phyloP scores from a whole-genome alignment of 2,329 filamentous ascomycete genomes.

The Tolypocladium tundrense region DNA sequence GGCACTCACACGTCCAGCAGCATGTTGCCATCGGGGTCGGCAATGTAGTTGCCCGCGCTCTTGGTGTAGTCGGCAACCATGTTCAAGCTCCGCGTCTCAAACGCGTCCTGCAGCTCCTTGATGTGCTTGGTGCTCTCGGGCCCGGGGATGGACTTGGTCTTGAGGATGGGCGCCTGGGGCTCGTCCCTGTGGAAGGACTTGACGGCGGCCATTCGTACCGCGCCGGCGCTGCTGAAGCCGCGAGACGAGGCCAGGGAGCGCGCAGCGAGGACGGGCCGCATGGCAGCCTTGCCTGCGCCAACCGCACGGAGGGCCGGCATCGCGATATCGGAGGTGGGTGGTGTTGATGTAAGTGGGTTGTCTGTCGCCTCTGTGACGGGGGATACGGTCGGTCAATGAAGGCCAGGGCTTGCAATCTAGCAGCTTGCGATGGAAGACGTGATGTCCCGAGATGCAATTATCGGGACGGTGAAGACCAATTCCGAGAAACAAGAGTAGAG shows the following conservation, averaged over 20 bases:
- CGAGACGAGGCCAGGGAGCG: constrained; percentile 2
- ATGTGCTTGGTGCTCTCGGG: constrained; percentile 62
- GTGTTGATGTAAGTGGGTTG: neutral
- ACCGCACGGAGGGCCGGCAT: constrained; percentile 9
- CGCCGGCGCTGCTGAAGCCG: constrained; percentile 5
- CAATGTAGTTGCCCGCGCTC: constrained; percentile 72
- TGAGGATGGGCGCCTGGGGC: constrained; percentile 41
- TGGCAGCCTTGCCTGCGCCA: constrained; percentile 1
- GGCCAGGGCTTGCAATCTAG: neutral
- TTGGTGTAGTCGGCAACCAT: constrained; percentile 68
- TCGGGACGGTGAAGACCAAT: neutral
- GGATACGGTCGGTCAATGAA: neutral
- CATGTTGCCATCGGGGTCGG: constrained; percentile 60
- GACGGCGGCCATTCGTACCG: constrained; percentile 18
- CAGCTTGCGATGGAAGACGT: neutral
- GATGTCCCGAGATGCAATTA: neutral
- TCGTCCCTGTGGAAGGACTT: constrained; percentile 36
- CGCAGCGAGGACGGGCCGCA: constrained; percentile 1
- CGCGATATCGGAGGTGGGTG: neutral
- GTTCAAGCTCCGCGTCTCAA: constrained; percentile 79
- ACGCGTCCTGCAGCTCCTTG: constrained; percentile 64
- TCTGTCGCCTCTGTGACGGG: neutral
- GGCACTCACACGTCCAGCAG: constrained; percentile 57
- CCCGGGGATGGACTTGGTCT: constrained; percentile 57
- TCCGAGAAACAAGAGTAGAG: neutral